Percentiles rank a stretch among this genome's conserved stretches.
Evolutionary conservation across 2,329 filamentous ascomycete species (phyloP).

Genomic region (Rutstroemia sydowiana): DNA sequence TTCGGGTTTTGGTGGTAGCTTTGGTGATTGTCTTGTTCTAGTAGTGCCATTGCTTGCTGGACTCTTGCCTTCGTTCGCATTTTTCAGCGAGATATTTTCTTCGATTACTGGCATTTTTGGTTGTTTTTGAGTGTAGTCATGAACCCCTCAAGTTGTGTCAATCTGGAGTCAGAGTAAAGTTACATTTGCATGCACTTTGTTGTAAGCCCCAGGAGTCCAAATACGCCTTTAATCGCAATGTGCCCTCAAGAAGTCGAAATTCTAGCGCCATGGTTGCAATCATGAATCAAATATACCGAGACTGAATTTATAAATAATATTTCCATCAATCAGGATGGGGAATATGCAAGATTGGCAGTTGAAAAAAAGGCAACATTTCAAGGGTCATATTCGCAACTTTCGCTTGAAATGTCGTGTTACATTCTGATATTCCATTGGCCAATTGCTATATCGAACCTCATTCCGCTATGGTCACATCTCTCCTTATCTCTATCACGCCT

Average conservation of each 20-base stretch:
- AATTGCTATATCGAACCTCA: neutral
- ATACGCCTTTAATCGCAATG: neutral
- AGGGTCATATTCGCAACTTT: constrained; percentile 8
- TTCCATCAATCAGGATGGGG: constrained; percentile 6
- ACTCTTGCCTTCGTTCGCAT: neutral
- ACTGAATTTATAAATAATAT: neutral
- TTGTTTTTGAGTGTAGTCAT: neutral
- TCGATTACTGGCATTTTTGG: no score
- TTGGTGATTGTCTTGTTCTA: neutral
- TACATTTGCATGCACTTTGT: neutral
- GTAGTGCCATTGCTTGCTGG: neutral
- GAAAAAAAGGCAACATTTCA: constrained; percentile 3
- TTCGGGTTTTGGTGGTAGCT: constrained; percentile 5
- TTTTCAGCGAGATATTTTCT: neutral
- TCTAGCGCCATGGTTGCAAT: neutral
- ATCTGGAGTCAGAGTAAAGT: neutral
- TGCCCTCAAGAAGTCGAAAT: neutral
- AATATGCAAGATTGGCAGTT: neutral
- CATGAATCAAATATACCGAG: neutral
- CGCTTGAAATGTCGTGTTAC: constrained; percentile 1
- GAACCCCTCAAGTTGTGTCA: neutral
- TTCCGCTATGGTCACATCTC: neutral
- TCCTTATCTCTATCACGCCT: constrained; percentile 1
- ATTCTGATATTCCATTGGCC: neutral
- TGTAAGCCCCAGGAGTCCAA: neutral